Conservation (phyloP, 2,329 filamentous ascomycete species). For the Pseudocercospora crystallina region DNA sequence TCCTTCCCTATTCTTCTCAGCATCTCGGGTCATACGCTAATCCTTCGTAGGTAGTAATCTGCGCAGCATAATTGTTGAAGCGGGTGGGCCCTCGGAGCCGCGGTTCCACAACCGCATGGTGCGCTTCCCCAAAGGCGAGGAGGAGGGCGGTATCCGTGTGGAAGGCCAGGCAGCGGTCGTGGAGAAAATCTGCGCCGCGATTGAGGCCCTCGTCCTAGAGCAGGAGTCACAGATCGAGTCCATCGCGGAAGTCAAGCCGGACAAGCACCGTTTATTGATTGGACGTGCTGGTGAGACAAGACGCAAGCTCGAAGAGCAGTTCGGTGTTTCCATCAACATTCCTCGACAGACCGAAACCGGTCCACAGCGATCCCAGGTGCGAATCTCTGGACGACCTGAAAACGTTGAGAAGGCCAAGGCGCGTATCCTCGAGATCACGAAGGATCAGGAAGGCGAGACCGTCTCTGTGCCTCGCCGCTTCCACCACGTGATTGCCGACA, state of each 20-base stretch:
- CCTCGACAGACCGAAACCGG: constrained; percentile 71
- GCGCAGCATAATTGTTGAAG: constrained; percentile 79
- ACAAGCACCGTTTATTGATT: constrained; percentile 89
- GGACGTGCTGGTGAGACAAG: constrained; percentile 87
- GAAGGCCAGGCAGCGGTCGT: constrained; percentile 83
- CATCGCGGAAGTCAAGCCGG: constrained; percentile 75
- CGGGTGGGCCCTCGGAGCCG: constrained; percentile 85
- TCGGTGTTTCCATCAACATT: constrained; percentile 84
- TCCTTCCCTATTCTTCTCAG: constrained; percentile 21
- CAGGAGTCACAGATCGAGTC: constrained; percentile 80
- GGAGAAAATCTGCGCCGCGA: constrained; percentile 80
- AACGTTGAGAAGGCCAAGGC: constrained; percentile 83
- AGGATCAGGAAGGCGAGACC: constrained; percentile 85
- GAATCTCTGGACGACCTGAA: constrained; percentile 74
- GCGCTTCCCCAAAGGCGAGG: constrained; percentile 89
- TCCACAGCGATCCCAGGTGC: constrained; percentile 78
- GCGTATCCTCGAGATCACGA: constrained; percentile 75
- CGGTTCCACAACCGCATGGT: constrained; percentile 84
- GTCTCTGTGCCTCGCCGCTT: constrained; percentile 78
- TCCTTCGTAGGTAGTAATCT: constrained; percentile 70
- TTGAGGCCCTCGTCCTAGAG: constrained; percentile 77
- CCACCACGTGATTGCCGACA: constrained; percentile 83
- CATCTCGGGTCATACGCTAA: not conserved
- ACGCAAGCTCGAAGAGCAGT: constrained; percentile 79
- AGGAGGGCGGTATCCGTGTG: constrained; percentile 74